Base-by-base conservation (phyloP, 345 rosid species). In the Populus nigra region DNA sequence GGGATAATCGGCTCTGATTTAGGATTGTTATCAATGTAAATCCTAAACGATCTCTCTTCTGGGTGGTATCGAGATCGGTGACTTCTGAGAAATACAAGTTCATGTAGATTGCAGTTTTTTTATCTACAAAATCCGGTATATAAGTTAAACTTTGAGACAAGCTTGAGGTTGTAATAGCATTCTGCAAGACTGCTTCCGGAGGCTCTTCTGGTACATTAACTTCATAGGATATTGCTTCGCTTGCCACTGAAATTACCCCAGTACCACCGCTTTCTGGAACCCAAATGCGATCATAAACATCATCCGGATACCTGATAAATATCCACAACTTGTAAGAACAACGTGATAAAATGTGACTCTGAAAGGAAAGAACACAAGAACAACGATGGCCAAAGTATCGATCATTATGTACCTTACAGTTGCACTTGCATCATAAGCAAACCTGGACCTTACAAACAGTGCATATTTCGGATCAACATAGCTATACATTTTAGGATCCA, bases 61-160 rank as follows among this genome's bases (percentile, higher is more conserved):
- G 73, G 27, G 86, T 74, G 9, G 83, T 25, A 62, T 72, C 77
- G 0, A 87, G 88, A 33, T 55, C 25, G 2, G 80, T 29, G 72
- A 87, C 86, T 74, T 89, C 92, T 5, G 88, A 83, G 74, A 86
- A 89, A 67, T 86, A 87, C 71, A 87, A 53, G 85, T 76, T 87
- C 36, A 81, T 47, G 50, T 84, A 82, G 35, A 78, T 49, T 1
- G 87, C 70, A 50, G 63, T 71, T 45, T 29, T 36, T 13, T 7
- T 15, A n/a, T 65, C n/a, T 9, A 86, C 89, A 63, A 72, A 83
- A 43, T 16, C 39, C 17, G 35, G 76, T 49, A 33, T 33, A 33
- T 33, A 33, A 33, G 36, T 33, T 33, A 4, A 33, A 33, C 36
- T 33, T 33, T 33, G 5, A 33, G 36, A 33, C 36, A 33, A 33